These are phyloP conservation scores for Blastomyces parvus DNA, from an alignment of 2,329 filamentous ascomycete genomes.

Conservation along the genomic window DNA sequence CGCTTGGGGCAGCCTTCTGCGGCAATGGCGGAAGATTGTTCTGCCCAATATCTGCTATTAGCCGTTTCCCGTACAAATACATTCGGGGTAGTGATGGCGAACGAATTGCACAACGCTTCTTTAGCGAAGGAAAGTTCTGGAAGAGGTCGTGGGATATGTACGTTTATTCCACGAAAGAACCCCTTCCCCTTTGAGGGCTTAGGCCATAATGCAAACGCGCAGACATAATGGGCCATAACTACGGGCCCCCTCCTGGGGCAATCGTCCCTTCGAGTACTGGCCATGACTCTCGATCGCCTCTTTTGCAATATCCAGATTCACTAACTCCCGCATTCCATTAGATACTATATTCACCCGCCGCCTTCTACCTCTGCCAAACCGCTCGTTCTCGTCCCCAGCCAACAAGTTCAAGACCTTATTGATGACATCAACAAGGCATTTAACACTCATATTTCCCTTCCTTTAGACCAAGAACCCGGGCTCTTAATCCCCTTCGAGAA, in stretches of 20 bases:
- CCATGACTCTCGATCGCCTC: not conserved
- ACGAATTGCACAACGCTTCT: conserved; percentile 31
- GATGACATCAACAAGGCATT: conserved; percentile 51
- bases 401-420: conserved; percentile 57
- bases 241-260: not conserved
- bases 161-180: conserved; percentile 28
- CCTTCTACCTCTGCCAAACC: conserved; percentile 40
- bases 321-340: conserved; percentile 25
- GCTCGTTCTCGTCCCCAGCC: conserved; percentile 57
- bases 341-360: conserved; percentile 58
- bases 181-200: not conserved
- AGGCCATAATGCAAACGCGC: not conserved
- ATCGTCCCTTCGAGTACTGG: not conserved
- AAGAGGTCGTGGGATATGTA: conserved; percentile 66
- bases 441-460: conserved; percentile 48
- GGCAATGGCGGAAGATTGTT: conserved; percentile 14
- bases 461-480: conserved; percentile 42
- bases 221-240: too few species aligned
- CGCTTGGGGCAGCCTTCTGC: conserved; percentile 15
- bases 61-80: conserved; percentile 37
- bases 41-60: conserved; percentile 32
- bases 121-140: conserved; percentile 39
- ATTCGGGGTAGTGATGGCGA: conserved; percentile 26
- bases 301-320: conserved; percentile 1
- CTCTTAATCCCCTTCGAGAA: conserved; percentile 56